Base-by-base conservation (phyloP, 2,329 filamentous ascomycete genomes). In the Paraphaeosphaeria minitans region DNA sequence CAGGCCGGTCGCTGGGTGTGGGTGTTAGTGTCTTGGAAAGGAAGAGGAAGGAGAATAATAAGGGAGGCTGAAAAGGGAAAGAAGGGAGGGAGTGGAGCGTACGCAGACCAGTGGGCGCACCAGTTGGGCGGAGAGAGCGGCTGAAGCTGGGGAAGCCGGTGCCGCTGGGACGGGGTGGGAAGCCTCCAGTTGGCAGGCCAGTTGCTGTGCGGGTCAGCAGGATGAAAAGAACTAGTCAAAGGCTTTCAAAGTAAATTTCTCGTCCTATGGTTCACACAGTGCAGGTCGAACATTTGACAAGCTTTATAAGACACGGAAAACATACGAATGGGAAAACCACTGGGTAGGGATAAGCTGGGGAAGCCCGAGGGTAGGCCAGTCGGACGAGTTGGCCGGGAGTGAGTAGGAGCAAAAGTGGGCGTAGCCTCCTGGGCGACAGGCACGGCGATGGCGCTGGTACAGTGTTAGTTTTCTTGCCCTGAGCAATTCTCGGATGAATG, bases 391-490 rank as follows among this genome's bases (percentile, higher is more conserved):
- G 22, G 43, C 13, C 43, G 22, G 14, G 43, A 46, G 43, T 29
- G 43, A 12, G 43, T 16, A 21, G 43, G 22, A 21, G 41, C 19
- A 21, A 6, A 10, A 22, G 50, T 29, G 8, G 50, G 22, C 14
- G 16, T 16, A 39, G 22, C 50, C 50, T 53, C 37, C 24, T 61
- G 59, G 33, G 52, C 59, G 27, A 61, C 16, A 4, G 59, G 59
- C 3, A 37, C 59, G 16, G 55, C 59, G 24, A 61, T 45, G 48
- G 59, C 55, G 53, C 59, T 61, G 7, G 31, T 37, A 27, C 16
- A 27, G 37, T 27, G 56, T 58, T 51, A 58, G 51, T 35, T n/a
- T 9, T 22, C 35, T 19, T n/a, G 29, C 16, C 43, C 13, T 2
- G 8, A 12, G 35, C 43, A 27, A 7, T 37, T 8, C 12, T 8